Conservation (phyloP, 345 rosid species). For the Camelina neglecta region DNA sequence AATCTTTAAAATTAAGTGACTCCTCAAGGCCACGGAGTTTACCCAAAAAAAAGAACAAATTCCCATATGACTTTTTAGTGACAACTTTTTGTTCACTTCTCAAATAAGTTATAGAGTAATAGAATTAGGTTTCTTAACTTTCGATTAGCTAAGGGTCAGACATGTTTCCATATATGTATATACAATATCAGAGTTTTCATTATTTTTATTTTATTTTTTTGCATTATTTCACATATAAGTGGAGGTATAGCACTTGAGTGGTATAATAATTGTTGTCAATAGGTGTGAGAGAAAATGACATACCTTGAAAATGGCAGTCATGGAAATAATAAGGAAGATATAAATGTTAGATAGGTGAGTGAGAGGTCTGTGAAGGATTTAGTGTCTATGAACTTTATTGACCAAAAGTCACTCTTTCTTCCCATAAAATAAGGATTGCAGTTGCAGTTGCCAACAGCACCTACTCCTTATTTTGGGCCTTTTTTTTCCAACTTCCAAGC, state of each 20-base stretch:
- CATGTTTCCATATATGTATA: slow-evolving; percentile 1
- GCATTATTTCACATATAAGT: slow-evolving; percentile 19
- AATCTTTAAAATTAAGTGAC: slow-evolving; percentile 9
- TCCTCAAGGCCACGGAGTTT: slow-evolving; percentile 32
- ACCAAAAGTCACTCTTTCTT: slow-evolving; percentile 37
- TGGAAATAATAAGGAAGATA: slow-evolving; percentile 29
- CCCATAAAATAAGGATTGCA: slow-evolving; percentile 35
- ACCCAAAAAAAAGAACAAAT: slow-evolving; percentile 17
- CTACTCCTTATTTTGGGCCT: slow-evolving; percentile 43
- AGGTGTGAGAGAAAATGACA: slow-evolving; percentile 37
- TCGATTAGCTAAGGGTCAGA: slow-evolving; percentile 1
- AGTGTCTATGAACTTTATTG: slow-evolving; percentile 38
- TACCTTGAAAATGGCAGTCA: slow-evolving; percentile 33
- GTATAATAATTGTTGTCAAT: slow-evolving; percentile 33
- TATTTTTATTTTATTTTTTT: background rate
- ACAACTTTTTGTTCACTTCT: background rate
- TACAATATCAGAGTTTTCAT: background rate
- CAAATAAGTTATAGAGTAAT: too few species aligned
- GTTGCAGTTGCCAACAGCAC: slow-evolving; percentile 30
- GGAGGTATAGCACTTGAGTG: slow-evolving; percentile 25
- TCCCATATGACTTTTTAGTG: background rate
- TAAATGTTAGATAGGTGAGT: slow-evolving; percentile 16
- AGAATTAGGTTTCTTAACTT: background rate
- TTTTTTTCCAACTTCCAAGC: slow-evolving; percentile 31
- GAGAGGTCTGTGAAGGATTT: background rate